These are phyloP conservation scores for Nitzschia sp. DNA, from an alignment of 108 stramenopile species.

Conservation along the genomic window DNA sequence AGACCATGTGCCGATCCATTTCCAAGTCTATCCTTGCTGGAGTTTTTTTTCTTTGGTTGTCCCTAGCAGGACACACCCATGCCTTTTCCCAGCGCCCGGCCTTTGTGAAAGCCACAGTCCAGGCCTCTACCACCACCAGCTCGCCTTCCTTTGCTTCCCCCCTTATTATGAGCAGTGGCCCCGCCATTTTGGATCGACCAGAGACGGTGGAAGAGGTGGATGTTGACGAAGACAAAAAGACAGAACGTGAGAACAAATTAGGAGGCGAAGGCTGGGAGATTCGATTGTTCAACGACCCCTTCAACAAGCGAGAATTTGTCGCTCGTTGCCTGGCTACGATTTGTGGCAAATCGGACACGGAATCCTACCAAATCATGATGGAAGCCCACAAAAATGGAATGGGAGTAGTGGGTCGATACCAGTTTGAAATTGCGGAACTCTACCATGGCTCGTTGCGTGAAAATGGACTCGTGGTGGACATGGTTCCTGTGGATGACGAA, in stretches of 20 bases:
- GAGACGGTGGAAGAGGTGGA: constrained; percentile 14
- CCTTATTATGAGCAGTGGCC: not conserved
- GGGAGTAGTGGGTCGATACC: constrained; percentile 63
- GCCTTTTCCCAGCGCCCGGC: not conserved
- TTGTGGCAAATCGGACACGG: constrained; percentile 53
- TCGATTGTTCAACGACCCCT: constrained; percentile 73
- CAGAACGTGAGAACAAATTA: constrained; percentile 13
- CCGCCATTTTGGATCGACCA: constrained; percentile 30
- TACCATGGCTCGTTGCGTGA: constrained; percentile 49
- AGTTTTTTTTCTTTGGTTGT: not conserved
- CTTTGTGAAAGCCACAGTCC: not conserved
- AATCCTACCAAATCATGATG: constrained; percentile 77
- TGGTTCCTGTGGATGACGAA: constrained; percentile 68
- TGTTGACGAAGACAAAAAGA: constrained; percentile 11
- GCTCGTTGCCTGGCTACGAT: constrained; percentile 61
- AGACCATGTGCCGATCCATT: not conserved
- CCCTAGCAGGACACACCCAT: not conserved
- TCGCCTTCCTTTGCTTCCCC: not conserved
- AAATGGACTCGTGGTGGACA: constrained; percentile 63
- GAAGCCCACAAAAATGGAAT: constrained; percentile 66
- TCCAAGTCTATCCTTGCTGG: not conserved
- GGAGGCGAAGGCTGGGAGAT: constrained; percentile 55
- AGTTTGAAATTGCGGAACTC: constrained; percentile 63
- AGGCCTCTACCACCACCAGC: not conserved
- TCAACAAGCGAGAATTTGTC: constrained; percentile 81